A percentile compares a stretch with the other conserved stretches of the same genome.
Conservation (phyloP, 257 asterid genomes). For the Misopates orontium region DNA sequence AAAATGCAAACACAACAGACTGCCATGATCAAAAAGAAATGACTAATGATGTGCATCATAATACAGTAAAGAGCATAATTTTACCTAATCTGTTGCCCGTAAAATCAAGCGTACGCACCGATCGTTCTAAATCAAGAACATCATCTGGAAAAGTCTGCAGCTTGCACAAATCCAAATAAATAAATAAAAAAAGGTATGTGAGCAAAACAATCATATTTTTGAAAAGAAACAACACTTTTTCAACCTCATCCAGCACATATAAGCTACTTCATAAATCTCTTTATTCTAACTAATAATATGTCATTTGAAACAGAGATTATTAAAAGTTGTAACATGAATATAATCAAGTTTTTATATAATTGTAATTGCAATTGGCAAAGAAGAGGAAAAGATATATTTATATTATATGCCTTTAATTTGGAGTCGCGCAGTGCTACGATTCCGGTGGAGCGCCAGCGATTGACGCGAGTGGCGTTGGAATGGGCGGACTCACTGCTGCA, state of each 20-base stretch:
- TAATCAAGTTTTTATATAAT: no score
- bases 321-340: neutral
- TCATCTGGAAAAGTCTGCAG: slow-evolving; percentile 83
- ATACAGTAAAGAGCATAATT: slow-evolving; percentile 8
- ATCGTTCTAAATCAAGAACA: slow-evolving; percentile 73
- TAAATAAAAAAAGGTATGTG: slow-evolving; percentile 14
- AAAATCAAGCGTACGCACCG: slow-evolving; percentile 91
- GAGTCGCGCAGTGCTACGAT: slow-evolving; percentile 92
- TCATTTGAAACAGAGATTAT: neutral
- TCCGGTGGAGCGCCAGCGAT: slow-evolving; percentile 98
- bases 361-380: no score
- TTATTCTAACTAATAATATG: neutral
- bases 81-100: slow-evolving; percentile 82
- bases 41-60: slow-evolving; percentile 18
- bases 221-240: neutral
- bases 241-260: slow-evolving; percentile 15
- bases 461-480: slow-evolving; percentile 63
- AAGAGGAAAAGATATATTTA: neutral
- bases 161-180: neutral
- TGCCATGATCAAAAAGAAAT: slow-evolving; percentile 3
- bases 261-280: no score
- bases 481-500: slow-evolving; percentile 65
- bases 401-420: slow-evolving; percentile 81
- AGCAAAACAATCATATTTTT: slow-evolving; percentile 5
- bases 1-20: neutral